Evolutionary conservation across 805 yeast genomes (phyloP).

Genomic region (Dipodascus albidus): DNA sequence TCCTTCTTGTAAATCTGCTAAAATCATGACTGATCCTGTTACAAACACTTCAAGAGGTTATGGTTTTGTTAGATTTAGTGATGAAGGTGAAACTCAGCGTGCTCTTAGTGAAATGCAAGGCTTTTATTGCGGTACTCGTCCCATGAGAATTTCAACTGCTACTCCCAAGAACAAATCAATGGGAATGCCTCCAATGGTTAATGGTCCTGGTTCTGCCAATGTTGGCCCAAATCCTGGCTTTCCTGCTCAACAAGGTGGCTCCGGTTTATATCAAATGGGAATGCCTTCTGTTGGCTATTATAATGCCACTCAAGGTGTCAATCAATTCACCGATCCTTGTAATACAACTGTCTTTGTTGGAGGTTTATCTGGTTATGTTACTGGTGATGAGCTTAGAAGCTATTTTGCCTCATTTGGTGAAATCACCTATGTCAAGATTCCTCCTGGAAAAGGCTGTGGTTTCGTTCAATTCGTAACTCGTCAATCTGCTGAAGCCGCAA

Average conservation of each 20-base stretch:
- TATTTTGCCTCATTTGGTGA: constrained; percentile 64
- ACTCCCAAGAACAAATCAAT: constrained; percentile 36
- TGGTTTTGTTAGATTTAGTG: constrained; percentile 75
- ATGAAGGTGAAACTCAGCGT: constrained; percentile 54
- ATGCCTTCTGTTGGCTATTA: constrained; percentile 17
- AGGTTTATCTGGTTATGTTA: constrained; percentile 47
- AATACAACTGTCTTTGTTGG: constrained; percentile 82
- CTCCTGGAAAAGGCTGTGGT: constrained; percentile 76
- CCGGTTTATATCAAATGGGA: constrained; percentile 21
- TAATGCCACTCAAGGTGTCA: constrained; percentile 24
- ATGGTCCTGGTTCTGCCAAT: constrained; percentile 2
- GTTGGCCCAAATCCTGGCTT: constrained; percentile 3
- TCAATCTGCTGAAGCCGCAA: constrained; percentile 76
- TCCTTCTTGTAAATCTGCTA: constrained; percentile 65
- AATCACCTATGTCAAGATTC: constrained; percentile 47
- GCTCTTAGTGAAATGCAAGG: constrained; percentile 82
- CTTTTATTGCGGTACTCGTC: constrained; percentile 52
- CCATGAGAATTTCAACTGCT: constrained; percentile 68
- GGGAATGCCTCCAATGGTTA: neutral
- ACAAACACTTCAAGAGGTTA: constrained; percentile 72
- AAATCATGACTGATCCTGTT: constrained; percentile 62
- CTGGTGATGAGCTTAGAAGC: constrained; percentile 44
- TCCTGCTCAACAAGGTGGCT: constrained; percentile 15
- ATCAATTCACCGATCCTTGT: constrained; percentile 65
- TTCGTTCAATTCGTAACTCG: constrained; percentile 74